These are phyloP conservation scores for Aspergillus chevalieri DNA, from an alignment of 2,329 filamentous ascomycete species.

Conservation along the genomic window DNA sequence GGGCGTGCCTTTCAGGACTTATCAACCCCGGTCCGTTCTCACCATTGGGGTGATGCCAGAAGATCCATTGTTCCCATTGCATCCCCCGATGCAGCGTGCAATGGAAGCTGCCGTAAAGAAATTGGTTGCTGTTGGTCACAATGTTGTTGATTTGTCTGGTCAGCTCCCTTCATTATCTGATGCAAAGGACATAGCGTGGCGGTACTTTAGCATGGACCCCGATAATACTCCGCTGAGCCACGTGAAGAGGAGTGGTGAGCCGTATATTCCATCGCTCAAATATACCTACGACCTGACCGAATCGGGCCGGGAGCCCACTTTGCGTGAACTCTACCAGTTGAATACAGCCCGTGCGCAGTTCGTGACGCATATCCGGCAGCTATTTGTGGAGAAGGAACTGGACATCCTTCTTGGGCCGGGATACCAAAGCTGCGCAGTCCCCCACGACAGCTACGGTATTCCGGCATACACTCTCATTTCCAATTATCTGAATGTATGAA, in stretches of 20 bases:
- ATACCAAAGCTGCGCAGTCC: slow-evolving; percentile 18
- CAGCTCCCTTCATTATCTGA: slow-evolving; percentile 7
- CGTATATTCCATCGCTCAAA: slow-evolving; percentile 14
- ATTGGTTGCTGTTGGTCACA: slow-evolving; percentile 14
- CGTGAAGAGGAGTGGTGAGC: slow-evolving; percentile 13
- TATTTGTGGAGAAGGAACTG: slow-evolving; percentile 13
- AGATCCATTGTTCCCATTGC: slow-evolving; percentile 13
- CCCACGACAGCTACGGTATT: slow-evolving; percentile 15
- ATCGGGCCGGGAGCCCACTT: slow-evolving; percentile 7
- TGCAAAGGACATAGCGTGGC: slow-evolving; percentile 8
- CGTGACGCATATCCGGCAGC: slow-evolving; percentile 8
- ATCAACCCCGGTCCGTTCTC: slow-evolving; percentile 1
- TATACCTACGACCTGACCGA: slow-evolving; percentile 7
- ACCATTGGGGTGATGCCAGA: slow-evolving; percentile 16
- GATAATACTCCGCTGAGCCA: slow-evolving; percentile 12
- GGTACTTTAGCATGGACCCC: slow-evolving; percentile 18
- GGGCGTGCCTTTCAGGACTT: neutral
- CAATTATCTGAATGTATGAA: slow-evolving; percentile 17
- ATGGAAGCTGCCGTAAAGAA: slow-evolving; percentile 9
- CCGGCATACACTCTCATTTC: slow-evolving; percentile 16
- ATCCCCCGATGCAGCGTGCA: slow-evolving; percentile 17
- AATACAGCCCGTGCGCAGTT: slow-evolving; percentile 10
- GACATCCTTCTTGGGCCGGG: slow-evolving; percentile 17
- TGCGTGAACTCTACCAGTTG: slow-evolving; percentile 14
- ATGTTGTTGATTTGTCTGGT: slow-evolving; percentile 9